Conservation (phyloP, 495 filamentous ascomycete genomes). For the Aspergillus bridgeri region DNA sequence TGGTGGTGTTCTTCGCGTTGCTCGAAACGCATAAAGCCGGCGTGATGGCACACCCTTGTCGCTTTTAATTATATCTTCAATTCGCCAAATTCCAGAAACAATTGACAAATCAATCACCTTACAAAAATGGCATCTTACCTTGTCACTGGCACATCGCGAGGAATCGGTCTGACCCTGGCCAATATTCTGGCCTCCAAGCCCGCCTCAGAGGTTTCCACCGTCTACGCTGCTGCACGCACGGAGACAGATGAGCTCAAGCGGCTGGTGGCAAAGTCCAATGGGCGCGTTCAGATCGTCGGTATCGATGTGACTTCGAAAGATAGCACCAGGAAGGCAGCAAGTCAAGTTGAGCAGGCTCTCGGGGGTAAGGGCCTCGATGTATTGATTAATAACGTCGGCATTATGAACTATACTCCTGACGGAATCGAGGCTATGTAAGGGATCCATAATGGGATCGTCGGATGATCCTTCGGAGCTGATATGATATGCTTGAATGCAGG, state of each 20-base stretch:
- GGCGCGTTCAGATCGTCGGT: slow-evolving; percentile 5
- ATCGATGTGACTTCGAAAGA: slow-evolving; percentile 43
- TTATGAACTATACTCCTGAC: slow-evolving; percentile 17
- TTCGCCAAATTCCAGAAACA: background rate
- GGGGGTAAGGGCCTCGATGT: slow-evolving; percentile 46
- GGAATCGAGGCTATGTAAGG: slow-evolving; percentile 33
- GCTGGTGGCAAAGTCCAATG: slow-evolving; percentile 12
- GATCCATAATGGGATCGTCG: too few relatives aligned
- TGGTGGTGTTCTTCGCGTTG: background rate
- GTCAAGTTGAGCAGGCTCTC: slow-evolving; percentile 30
- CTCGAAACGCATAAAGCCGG: background rate
- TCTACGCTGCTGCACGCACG: slow-evolving; percentile 35
- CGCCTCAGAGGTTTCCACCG: slow-evolving; percentile 21
- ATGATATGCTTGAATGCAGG: slow-evolving; percentile 5
- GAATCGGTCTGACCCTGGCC: slow-evolving; percentile 52
- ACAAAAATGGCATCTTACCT: slow-evolving; percentile 26
- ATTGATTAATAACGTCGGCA: slow-evolving; percentile 52
- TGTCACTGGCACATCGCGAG: slow-evolving; percentile 45
- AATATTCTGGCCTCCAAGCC: slow-evolving; percentile 27
- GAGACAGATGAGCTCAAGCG: slow-evolving; percentile 24
- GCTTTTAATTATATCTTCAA: background rate
- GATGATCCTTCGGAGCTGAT: too few relatives aligned
- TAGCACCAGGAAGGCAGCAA: slow-evolving; percentile 40
- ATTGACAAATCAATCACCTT: background rate
- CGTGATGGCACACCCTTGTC: background rate